Evolutionary conservation across 2,329 filamentous ascomycete genomes (phyloP).

Genomic region (Fusarium musae): DNA sequence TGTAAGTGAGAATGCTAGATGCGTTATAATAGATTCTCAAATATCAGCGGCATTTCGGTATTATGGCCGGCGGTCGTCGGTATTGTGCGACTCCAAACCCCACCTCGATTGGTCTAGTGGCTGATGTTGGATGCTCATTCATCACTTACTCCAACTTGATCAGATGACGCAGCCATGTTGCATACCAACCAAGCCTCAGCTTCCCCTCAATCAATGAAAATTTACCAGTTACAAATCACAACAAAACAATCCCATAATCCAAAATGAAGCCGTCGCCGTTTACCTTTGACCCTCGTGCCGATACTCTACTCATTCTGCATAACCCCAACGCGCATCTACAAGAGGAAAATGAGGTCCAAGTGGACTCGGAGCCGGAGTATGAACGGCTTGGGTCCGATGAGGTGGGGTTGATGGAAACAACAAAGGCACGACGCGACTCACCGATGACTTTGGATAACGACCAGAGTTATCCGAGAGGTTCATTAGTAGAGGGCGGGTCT

Average conservation of each 20-base stretch:
- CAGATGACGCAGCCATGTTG: conserved; percentile 26
- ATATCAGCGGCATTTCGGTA: neutral
- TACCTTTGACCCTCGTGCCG: conserved; percentile 20
- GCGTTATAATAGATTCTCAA: neutral
- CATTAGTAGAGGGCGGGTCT: neutral
- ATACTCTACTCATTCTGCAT: conserved; percentile 14
- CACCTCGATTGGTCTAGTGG: conserved; percentile 18
- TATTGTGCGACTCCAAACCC: neutral
- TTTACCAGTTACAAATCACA: neutral
- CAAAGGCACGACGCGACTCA: conserved; percentile 11
- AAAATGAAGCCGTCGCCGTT: conserved; percentile 21
- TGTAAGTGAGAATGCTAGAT: neutral
- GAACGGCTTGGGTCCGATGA: conserved; percentile 5
- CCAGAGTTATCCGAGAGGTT: conserved; percentile 2
- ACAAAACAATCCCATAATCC: neutral
- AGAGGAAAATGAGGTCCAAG: neutral
- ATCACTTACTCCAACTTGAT: conserved; percentile 25
- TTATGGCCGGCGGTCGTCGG: neutral
- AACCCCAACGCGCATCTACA: conserved; percentile 6
- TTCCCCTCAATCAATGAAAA: conserved; percentile 24
- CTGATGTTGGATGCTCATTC: conserved; percentile 10
- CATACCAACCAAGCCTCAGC: conserved; percentile 18
- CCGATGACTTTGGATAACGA: conserved; percentile 23
- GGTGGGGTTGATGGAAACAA: conserved; percentile 5
- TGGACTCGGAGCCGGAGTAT: conserved; percentile 24